A percentile compares a stretch with the other conserved stretches of the same genome.
phyloP scores from a whole-genome alignment of 2,329 filamentous ascomycete genomes.

The Paraconiothyrium brasiliense region DNA sequence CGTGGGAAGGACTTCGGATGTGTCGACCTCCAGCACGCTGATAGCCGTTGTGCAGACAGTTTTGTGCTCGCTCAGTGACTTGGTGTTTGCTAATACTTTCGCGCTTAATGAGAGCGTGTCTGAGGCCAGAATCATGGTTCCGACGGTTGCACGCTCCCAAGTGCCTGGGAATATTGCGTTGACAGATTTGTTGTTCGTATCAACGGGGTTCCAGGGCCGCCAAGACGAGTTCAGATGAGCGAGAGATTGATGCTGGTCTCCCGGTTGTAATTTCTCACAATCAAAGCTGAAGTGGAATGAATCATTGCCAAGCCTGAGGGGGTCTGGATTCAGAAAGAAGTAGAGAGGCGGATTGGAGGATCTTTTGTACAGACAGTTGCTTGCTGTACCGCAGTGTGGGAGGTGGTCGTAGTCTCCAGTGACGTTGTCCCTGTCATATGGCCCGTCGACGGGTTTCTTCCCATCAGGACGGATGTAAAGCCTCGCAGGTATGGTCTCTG shows the following conservation, averaged over 20 bases:
- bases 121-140: neutral
- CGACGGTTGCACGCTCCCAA: neutral
- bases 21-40: conserved; percentile 31
- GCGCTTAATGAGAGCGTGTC: neutral
- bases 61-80: neutral
- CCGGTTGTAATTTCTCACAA: conserved; percentile 56
- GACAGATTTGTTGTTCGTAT: neutral
- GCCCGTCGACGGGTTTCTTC: neutral
- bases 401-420: conserved; percentile 62
- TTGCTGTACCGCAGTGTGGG: conserved; percentile 67
- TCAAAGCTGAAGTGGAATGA: conserved; percentile 66
- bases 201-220: conserved; percentile 35
- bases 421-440: conserved; percentile 44
- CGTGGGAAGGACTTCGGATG: conserved; percentile 16
- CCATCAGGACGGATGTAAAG: conserved; percentile 54
- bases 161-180: neutral
- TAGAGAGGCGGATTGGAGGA: conserved; percentile 52
- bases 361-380: conserved; percentile 63
- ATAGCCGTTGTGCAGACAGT: conserved; percentile 30
- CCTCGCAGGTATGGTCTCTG: conserved; percentile 55
- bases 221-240: conserved; percentile 54
- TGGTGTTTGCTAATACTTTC: neutral
- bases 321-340: conserved; percentile 67
- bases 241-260: conserved; percentile 57
- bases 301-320: conserved; percentile 60